Evolutionary conservation across 805 yeast species (phyloP), one percentile per base, ranked within the genome.

Genomic region (Wickerhamomyces alni): DNA sequence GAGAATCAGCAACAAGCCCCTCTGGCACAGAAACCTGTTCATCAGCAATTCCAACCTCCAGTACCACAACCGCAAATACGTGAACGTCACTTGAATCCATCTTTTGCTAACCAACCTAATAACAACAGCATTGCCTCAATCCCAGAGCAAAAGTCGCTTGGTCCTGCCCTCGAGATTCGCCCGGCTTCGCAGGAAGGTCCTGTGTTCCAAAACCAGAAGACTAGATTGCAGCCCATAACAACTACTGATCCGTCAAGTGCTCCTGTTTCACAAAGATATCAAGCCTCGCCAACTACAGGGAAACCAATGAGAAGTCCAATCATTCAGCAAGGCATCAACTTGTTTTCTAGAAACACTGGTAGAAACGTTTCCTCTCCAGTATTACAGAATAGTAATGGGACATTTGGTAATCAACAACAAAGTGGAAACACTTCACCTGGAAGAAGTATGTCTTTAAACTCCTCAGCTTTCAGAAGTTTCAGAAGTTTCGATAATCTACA

Each of bases 321-420:
- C 12, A 43, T 66, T 28, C 60, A 66, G 15, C 70, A 66, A 41
- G 66, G 70, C 1, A 41, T 60, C 17, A 62, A 57, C 32, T 57
- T 66, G 19, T 41, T 65, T n/a, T 46, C 63, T 24, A 60, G 61
- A 35, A 46, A 39, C 19, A 30, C 52, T 21, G 30, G 52, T 3
- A 48, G 56, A 33, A 53, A 42, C 21, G 50, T 47, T 3, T 47
- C 58, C 8, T 50, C 56, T 3, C 58, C 60, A 9, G 39, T 44
- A 3, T 22, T 33, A 15, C 13, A 45, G 7, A 31, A 34, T 8
- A 18, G 40, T 13, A 32, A 35, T 3, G 19, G 33, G 4, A 7
- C 24, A 21, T 21, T 21, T 9, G 9, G 24, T 43, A 37, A 12
- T 19, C 41, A 6, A 7, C 24, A 21, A 21, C 24, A 21, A 38